These are phyloP conservation scores for Saturnispora dispora DNA, from an alignment of 805 yeast species.

Conservation along the genomic window DNA sequence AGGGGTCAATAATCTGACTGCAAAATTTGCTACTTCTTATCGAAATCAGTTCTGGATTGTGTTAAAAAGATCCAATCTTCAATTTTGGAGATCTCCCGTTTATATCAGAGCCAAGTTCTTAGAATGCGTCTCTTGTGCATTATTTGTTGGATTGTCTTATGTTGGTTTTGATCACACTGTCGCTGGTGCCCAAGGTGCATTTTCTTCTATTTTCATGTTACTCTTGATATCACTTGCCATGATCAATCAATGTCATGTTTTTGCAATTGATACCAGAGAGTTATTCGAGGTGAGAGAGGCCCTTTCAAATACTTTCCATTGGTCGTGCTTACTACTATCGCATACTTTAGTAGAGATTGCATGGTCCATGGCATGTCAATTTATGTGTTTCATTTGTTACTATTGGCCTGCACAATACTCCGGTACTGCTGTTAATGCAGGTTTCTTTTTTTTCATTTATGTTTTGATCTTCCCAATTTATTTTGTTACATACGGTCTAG, in stretches of 20 bases:
- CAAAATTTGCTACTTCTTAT: constrained; percentile 39
- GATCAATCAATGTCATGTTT: constrained; percentile 56
- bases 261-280: constrained; percentile 48
- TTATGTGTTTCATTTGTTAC: constrained; percentile 37
- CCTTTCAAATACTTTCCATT: constrained; percentile 61
- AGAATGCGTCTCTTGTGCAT: constrained; percentile 33
- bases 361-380: constrained; percentile 42
- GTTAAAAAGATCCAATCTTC: constrained; percentile 30
- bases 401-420: constrained; percentile 30
- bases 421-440: constrained; percentile 34
- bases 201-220: constrained; percentile 45
- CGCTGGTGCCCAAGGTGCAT: constrained; percentile 49
- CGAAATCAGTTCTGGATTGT: constrained; percentile 30
- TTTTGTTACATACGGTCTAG: constrained; percentile 43
- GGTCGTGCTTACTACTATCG: constrained; percentile 49
- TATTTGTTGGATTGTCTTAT: constrained; percentile 50
- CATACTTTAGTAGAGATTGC: constrained; percentile 52
- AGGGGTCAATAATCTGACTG: constrained; percentile 20
- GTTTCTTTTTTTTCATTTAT: constrained; percentile 33
- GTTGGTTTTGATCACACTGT: constrained; percentile 44
- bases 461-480: constrained; percentile 37
- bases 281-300: constrained; percentile 62
- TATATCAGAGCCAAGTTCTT: constrained; percentile 43
- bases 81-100: constrained; percentile 42
- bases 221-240: constrained; percentile 52